These are phyloP conservation scores for Anthracocystis setariae DNA, from an alignment of 1,284 basidiomycete genomes.

Conservation along the genomic window DNA sequence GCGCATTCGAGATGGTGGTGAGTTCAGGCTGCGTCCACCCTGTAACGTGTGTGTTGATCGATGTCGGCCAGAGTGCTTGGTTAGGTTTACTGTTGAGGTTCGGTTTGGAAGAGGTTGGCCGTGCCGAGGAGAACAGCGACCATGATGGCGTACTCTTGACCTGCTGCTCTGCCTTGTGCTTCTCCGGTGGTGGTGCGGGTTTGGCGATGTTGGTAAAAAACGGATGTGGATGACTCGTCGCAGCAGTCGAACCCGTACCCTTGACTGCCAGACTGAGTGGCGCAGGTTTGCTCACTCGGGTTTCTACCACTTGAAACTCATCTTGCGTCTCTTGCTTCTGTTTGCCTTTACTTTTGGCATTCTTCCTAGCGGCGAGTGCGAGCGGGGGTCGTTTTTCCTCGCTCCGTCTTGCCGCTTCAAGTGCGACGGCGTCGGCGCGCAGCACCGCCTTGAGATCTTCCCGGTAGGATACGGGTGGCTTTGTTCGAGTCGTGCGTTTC, in stretches of 20 bases:
- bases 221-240: slow-evolving; percentile 24
- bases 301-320: slow-evolving; percentile 28
- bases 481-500: slow-evolving; percentile 23
- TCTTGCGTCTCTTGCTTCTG: slow-evolving; percentile 1
- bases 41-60: slow-evolving; percentile 20
- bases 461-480: slow-evolving; percentile 34
- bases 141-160: slow-evolving; percentile 7
- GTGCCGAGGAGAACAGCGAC: slow-evolving; percentile 35
- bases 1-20: slow-evolving; percentile 2
- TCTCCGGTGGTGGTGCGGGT: slow-evolving; percentile 3
- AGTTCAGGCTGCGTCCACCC: slow-evolving; percentile 8
- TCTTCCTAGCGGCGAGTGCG: slow-evolving; percentile 8
- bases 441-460: slow-evolving; percentile 51
- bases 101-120: slow-evolving; percentile 8
- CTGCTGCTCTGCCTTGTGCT: not conserved
- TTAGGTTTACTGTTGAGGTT: slow-evolving; percentile 33
- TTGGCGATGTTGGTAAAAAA: slow-evolving; percentile 37
- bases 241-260: slow-evolving; percentile 12
- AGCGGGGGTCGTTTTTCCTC: slow-evolving; percentile 17
- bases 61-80: slow-evolving; percentile 27
- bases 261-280: slow-evolving; percentile 38
- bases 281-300: slow-evolving; percentile 1
- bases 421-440: slow-evolving; percentile 24
- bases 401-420: slow-evolving; percentile 25
- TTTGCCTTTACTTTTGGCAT: slow-evolving; percentile 1